phyloP scores from a whole-genome alignment of 2,329 filamentous ascomycete species.

The Ciborinia camelliae region DNA sequence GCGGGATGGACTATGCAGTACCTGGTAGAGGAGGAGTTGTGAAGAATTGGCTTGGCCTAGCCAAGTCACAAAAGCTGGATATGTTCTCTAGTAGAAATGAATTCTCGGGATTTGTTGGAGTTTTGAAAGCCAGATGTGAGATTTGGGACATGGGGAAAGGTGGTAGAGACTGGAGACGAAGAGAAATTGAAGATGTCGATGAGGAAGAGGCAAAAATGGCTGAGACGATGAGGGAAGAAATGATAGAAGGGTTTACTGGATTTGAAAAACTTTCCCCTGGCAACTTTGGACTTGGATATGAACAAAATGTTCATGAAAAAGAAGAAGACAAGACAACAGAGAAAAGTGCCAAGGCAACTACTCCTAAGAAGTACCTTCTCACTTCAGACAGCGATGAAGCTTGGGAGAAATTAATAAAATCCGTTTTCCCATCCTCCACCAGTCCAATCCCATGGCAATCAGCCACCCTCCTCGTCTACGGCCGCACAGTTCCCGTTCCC shows the following conservation, averaged over 20 bases:
- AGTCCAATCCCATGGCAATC: slow-evolving; percentile 44
- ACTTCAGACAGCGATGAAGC: slow-evolving; percentile 22
- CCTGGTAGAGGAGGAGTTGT: slow-evolving; percentile 53
- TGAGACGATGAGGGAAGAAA: slow-evolving; percentile 37
- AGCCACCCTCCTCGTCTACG: slow-evolving; percentile 54
- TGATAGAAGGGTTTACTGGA: slow-evolving; percentile 29
- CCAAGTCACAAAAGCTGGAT: slow-evolving; percentile 35
- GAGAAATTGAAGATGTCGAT: slow-evolving; percentile 45
- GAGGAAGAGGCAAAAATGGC: slow-evolving; percentile 30
- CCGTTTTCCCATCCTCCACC: slow-evolving; percentile 25
- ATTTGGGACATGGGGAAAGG: slow-evolving; percentile 77
- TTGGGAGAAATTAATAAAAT: slow-evolving; percentile 31
- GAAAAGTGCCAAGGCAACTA: slow-evolving; percentile 20
- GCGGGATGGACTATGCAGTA: slow-evolving; percentile 61
- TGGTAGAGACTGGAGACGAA: slow-evolving; percentile 64
- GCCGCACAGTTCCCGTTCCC: slow-evolving; percentile 58
- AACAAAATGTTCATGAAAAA: slow-evolving; percentile 9
- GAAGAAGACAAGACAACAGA: slow-evolving; percentile 13
- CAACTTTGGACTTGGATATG: slow-evolving; percentile 14
- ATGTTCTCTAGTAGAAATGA: slow-evolving; percentile 60
- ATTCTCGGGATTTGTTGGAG: slow-evolving; percentile 72
- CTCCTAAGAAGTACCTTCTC: slow-evolving; percentile 34
- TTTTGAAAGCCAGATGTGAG: slow-evolving; percentile 73
- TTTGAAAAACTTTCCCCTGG: slow-evolving; percentile 17
- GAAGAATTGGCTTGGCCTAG: slow-evolving; percentile 46